Percentiles rank a stretch among this genome's conserved stretches.
Conservation (phyloP, 306 rosid species). For the Cicer yamashitae region DNA sequence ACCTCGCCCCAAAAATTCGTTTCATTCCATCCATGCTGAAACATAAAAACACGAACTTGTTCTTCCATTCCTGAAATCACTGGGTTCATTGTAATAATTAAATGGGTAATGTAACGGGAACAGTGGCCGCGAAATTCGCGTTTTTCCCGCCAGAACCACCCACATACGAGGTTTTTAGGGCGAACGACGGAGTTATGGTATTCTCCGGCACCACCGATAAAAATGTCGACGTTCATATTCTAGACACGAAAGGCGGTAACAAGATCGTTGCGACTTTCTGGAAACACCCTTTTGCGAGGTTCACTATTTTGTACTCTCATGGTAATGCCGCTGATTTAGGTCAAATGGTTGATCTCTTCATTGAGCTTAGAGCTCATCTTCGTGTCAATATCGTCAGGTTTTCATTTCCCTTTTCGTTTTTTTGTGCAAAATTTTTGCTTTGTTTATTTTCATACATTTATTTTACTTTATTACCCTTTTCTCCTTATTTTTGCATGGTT, state of each 20-base stretch:
- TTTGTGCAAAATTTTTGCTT: background rate
- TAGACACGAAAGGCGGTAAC: conserved; percentile 78
- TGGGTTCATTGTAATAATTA: conserved; percentile 10
- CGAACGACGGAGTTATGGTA: conserved; percentile 61
- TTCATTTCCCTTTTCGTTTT: background rate
- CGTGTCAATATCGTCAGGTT: conserved; percentile 84
- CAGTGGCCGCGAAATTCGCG: conserved; percentile 95
- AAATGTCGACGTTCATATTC: conserved; percentile 69
- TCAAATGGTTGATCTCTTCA: conserved; percentile 90
- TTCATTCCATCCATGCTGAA: conserved; percentile 51
- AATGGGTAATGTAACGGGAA: conserved; percentile 93
- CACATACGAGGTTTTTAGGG: conserved; percentile 68
- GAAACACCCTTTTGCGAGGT: conserved; percentile 84
- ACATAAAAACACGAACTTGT: background rate
- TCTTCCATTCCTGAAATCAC: conserved; percentile 29
- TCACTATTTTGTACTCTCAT: conserved; percentile 90
- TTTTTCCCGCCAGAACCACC: conserved; percentile 99
- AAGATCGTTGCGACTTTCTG: conserved; percentile 85
- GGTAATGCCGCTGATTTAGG: conserved; percentile 99
- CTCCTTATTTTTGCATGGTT: background rate
- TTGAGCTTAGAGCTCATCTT: conserved; percentile 94
- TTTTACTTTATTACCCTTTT: background rate
- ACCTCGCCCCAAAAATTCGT: background rate
- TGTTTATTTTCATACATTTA: background rate
- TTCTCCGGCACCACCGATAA: conserved; percentile 79